phyloP scores from a whole-genome alignment of 805 yeast species.

The Hyphopichia homilentoma region DNA sequence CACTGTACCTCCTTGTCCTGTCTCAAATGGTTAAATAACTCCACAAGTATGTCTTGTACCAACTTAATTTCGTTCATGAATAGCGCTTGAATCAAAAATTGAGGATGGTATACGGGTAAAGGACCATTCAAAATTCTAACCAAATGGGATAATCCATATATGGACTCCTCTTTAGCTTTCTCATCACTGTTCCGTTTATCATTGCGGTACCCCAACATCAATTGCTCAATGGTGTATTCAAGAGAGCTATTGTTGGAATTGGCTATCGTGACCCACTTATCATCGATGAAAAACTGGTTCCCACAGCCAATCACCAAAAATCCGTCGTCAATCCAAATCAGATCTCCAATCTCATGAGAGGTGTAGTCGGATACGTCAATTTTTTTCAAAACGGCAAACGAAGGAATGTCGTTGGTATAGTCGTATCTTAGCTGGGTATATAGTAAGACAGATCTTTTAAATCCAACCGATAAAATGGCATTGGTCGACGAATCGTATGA shows the following conservation, averaged over 20 bases:
- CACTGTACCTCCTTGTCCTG: conserved; percentile 23
- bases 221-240: conserved; percentile 49
- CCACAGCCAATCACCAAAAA: conserved; percentile 82
- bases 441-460: conserved; percentile 54
- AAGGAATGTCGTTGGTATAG: conserved; percentile 75
- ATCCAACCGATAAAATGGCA: conserved; percentile 79
- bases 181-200: conserved; percentile 5
- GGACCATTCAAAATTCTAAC: conserved; percentile 84
- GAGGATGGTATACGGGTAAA: conserved; percentile 88
- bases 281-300: conserved; percentile 82
- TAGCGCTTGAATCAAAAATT: conserved; percentile 70
- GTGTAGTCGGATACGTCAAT: conserved; percentile 71
- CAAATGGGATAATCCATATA: conserved; percentile 57
- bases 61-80: conserved; percentile 55
- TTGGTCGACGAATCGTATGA: conserved; percentile 17
- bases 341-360: conserved; percentile 80
- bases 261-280: conserved; percentile 47
- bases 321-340: conserved; percentile 81
- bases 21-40: conserved; percentile 52
- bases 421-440: conserved; percentile 86
- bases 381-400: conserved; percentile 71
- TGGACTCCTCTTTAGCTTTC: conserved; percentile 9
- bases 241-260: conserved; percentile 28
- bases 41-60: conserved; percentile 54
- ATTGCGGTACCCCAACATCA: conserved; percentile 26